A percentile compares a stretch with the other conserved stretches of the same genome.
phyloP scores from a whole-genome alignment of 208 protist genomes.

The Willaertia magna region DNA sequence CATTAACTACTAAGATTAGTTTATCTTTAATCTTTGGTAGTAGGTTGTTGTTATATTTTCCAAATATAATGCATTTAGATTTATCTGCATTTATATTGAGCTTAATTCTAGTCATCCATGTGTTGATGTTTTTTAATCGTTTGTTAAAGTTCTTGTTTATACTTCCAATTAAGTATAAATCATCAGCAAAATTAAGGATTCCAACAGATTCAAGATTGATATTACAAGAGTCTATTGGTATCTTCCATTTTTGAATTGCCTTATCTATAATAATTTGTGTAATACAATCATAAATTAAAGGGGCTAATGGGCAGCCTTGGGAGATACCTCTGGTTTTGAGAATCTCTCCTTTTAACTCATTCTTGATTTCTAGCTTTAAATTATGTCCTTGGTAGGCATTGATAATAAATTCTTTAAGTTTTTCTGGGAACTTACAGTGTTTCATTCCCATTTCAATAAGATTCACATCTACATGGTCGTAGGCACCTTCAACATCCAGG shows the following conservation, averaged over 20 bases:
- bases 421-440: background rate
- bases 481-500: background rate
- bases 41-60: background rate
- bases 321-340: background rate
- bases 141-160: background rate
- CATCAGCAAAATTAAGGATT: too few relatives aligned
- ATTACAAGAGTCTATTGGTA: background rate
- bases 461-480: background rate
- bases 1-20: background rate
- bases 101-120: background rate
- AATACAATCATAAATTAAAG: background rate
- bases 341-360: background rate
- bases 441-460: background rate
- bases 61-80: background rate
- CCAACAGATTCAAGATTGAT: too few relatives aligned
- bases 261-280: background rate
- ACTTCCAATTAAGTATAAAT: too few relatives aligned
- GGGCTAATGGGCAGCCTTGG: background rate
- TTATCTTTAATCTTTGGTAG: background rate
- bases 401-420: background rate
- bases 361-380: background rate
- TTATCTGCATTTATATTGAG: background rate
- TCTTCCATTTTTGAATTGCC: background rate
- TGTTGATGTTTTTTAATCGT: background rate
- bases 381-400: background rate